phyloP scores from a whole-genome alignment of 139 green algal genomes.

The Micromonas commoda region DNA sequence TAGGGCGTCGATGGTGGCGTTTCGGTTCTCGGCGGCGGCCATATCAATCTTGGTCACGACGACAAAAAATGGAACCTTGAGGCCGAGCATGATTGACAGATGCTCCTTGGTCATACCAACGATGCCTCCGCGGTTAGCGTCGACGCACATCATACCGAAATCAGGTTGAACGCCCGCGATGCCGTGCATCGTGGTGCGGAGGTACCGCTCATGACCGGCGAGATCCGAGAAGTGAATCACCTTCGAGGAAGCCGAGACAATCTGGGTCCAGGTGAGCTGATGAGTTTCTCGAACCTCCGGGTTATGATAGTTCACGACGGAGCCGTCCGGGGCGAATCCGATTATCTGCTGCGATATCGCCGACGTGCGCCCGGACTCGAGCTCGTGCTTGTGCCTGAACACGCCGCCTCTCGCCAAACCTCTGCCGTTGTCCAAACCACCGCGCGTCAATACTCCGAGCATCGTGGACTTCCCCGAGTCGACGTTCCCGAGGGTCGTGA shows the following conservation, averaged over 20 bases:
- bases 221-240: slow-evolving; percentile 59
- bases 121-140: slow-evolving; percentile 48
- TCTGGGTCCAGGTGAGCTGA: not conserved
- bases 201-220: slow-evolving; percentile 84
- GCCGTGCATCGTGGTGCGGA: slow-evolving; percentile 79
- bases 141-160: slow-evolving; percentile 27
- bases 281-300: not conserved
- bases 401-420: slow-evolving; percentile 59
- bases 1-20: slow-evolving; percentile 51
- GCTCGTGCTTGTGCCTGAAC: slow-evolving; percentile 87
- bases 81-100: slow-evolving; percentile 26
- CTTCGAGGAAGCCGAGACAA: not conserved
- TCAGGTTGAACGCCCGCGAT: slow-evolving; percentile 50
- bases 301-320: slow-evolving; percentile 2
- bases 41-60: slow-evolving; percentile 85
- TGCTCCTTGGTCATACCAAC: slow-evolving; percentile 87
- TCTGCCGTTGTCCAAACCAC: slow-evolving; percentile 78
- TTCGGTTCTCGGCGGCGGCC: slow-evolving; percentile 71
- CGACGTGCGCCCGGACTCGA: slow-evolving; percentile 74
- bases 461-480: slow-evolving; percentile 86
- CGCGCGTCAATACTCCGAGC: slow-evolving; percentile 77
- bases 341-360: slow-evolving; percentile 77
- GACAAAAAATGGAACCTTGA: slow-evolving; percentile 70
- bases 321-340: slow-evolving; percentile 1
- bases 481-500: slow-evolving; percentile 70